These are phyloP conservation scores for Alloascoidea hylecoeti DNA, from an alignment of 805 yeast species.

Conservation along the genomic window DNA sequence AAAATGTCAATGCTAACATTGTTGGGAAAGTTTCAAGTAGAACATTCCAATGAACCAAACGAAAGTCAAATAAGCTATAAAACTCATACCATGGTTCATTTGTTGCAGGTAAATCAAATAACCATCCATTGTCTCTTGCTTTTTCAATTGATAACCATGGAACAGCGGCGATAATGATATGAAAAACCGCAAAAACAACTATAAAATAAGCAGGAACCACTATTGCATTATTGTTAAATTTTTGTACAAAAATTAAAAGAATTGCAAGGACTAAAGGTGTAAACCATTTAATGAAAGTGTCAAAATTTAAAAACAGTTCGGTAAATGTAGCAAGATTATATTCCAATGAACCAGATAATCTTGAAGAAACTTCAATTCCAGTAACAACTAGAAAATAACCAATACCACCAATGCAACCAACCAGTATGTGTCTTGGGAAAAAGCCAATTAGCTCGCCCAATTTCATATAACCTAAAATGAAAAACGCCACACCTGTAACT, in stretches of 20 bases:
- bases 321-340: constrained; percentile 46
- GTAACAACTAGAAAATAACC: constrained; percentile 87
- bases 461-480: constrained; percentile 58
- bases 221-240: constrained; percentile 45
- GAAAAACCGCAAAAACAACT: constrained; percentile 53
- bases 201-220: constrained; percentile 76
- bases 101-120: constrained; percentile 51
- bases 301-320: constrained; percentile 22
- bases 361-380: constrained; percentile 82
- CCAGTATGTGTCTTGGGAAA: constrained; percentile 90
- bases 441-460: constrained; percentile 85
- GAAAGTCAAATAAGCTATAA: constrained; percentile 58
- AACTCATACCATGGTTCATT: constrained; percentile 82
- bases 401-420: constrained; percentile 98
- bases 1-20: constrained; percentile 90
- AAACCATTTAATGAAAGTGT: constrained; percentile 47
- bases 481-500: constrained; percentile 77
- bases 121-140: constrained; percentile 74
- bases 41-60: constrained; percentile 60
- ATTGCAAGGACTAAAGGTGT: constrained; percentile 55
- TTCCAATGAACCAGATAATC: constrained; percentile 59
- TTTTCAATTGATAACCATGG: constrained; percentile 49
- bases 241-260: constrained; percentile 47
- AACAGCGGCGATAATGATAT: constrained; percentile 44
- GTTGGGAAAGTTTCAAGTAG: constrained; percentile 67